A percentile compares a stretch with the other conserved stretches of the same genome.
These are phyloP conservation scores for Penicillium sp. DNA, from an alignment of 2,329 filamentous ascomycete genomes.

Conservation along the genomic window DNA sequence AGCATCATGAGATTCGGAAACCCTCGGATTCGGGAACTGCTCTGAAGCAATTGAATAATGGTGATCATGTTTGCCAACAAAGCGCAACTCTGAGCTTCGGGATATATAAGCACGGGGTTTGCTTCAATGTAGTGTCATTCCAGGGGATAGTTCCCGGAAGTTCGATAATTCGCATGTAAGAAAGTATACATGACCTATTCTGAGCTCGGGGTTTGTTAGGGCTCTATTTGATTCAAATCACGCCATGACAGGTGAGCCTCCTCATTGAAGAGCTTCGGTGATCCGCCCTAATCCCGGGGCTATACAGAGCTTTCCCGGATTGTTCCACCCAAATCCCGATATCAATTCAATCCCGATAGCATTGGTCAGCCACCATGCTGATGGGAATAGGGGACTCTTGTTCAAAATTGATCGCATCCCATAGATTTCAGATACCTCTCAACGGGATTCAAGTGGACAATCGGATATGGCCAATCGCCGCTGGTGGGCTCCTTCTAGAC, in stretches of 20 bases:
- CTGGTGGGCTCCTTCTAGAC: not conserved
- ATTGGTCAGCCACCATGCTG: not conserved
- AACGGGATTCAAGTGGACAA: too few species aligned
- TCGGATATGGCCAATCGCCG: not conserved
- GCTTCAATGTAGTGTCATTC: not conserved
- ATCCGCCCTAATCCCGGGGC: constrained; percentile 1
- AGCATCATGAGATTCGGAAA: constrained; percentile 2
- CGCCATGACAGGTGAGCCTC: not conserved
- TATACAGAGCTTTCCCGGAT: not conserved
- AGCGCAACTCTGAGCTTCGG: not conserved
- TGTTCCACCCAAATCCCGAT: constrained; percentile 4
- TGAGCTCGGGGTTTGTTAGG: constrained; percentile 1
- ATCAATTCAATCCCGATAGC: not conserved
- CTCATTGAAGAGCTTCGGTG: not conserved
- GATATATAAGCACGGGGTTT: not conserved
- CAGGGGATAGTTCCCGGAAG: not conserved
- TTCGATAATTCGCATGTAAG: not conserved
- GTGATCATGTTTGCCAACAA: not conserved
- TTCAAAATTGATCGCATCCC: too few species aligned
- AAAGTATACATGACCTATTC: not conserved
- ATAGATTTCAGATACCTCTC: not conserved
- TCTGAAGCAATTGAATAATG: not conserved
- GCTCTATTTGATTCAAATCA: not conserved
- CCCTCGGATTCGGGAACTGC: not conserved
- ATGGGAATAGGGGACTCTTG: not conserved